These are phyloP conservation scores for Flaveria trinervia DNA, from an alignment of 129 eudicot species.

Conservation along the genomic window DNA sequence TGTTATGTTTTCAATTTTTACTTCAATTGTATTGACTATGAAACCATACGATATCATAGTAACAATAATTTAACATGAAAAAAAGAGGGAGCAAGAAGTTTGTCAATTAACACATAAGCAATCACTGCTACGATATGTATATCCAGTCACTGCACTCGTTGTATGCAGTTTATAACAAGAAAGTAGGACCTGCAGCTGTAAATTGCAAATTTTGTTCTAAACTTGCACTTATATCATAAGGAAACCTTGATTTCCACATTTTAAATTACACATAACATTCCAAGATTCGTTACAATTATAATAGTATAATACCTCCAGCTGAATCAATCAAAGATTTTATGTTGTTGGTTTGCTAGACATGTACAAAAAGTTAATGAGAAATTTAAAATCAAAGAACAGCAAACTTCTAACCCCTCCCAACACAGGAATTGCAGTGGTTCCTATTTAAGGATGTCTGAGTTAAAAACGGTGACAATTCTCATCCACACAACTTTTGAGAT, in stretches of 20 bases:
- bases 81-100: constrained; percentile 16
- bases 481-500: neutral
- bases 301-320: constrained; percentile 11
- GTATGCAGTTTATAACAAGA: neutral
- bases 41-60: neutral
- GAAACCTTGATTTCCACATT: too few species aligned
- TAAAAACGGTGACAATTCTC: neutral
- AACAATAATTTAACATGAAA: constrained; percentile 3
- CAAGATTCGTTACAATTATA: neutral
- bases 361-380: neutral
- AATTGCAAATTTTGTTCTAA: constrained; percentile 5
- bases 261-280: neutral
- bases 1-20: neutral
- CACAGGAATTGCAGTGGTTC: neutral
- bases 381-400: neutral
- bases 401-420: neutral
- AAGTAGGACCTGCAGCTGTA: neutral
- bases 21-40: neutral
- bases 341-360: too few species aligned
- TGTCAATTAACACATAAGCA: neutral
- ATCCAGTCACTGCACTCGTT: neutral
- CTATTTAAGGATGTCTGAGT: neutral
- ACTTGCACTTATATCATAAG: neutral
- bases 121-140: neutral
- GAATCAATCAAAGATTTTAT: constrained; percentile 10